Base-by-base conservation (phyloP, 495 filamentous ascomycete genomes). In the Ramalina peruviana region DNA sequence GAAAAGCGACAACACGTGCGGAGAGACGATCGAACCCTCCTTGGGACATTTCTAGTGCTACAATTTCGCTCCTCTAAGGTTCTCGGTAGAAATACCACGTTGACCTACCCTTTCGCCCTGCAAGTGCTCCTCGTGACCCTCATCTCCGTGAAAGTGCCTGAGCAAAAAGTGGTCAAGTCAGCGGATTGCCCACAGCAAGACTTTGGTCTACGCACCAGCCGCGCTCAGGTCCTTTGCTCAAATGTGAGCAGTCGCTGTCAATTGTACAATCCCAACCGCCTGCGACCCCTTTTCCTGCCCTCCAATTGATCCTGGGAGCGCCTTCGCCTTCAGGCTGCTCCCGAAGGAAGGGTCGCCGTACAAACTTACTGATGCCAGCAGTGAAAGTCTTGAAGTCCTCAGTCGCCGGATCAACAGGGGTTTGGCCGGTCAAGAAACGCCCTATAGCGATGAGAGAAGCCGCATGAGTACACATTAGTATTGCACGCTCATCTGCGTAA, bases 301-400 rank as follows among this genome's bases (percentile, higher is more conserved):
- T 69, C 84, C 83, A 88, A 13, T 66, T 58, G 12, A 71, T 58
- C 42, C 54, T 57, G 9, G 72, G 78, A 33, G 79, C 46, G 40
- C 48, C 43, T 58, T 67, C 5, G 56, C 62, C 51, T 62, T 60
- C 56, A 69, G 67, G 30, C 43, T 56, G 21, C 42, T 21, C 48
- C 46, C 41, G 46, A 38, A 12, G 15, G 25, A 17, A 13, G n/a
- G 36, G 40, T 30, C 60, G 62, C 13, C 76, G 57, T 17, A 58
- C 59, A 63, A 83, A 86, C 20, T 71, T 80, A 51, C 76, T 85
- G 54, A 98, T 53, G 1, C 82, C 81, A 58, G 85, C 88, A 15
- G 92, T 96, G 57, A 82, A 94, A n/a, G 86, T 81, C 48, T 70
- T 69, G 58, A 96, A 95, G 62, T 97, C 92, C 50, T 88, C 81